These are phyloP conservation scores for Scenedesmus sp. DNA, from an alignment of 163 green algal genomes.

Conservation along the genomic window DNA sequence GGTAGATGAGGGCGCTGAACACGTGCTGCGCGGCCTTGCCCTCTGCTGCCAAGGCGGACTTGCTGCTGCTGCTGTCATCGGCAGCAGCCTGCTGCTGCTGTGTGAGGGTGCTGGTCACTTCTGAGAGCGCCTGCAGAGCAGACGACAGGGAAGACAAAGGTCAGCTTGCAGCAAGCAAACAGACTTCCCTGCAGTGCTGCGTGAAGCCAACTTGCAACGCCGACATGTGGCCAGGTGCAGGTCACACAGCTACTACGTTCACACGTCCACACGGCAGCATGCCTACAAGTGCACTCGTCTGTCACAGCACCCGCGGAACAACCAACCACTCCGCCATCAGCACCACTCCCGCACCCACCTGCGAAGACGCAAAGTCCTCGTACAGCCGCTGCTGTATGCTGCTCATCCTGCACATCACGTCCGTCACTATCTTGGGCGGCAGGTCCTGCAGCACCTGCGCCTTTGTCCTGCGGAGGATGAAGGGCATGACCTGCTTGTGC, in stretches of 20 bases:
- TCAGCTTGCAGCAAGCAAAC: too few relatives aligned
- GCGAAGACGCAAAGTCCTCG: conserved; percentile 75
- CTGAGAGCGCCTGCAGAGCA: conserved; percentile 39
- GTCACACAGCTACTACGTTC: background rate
- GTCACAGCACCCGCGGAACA: background rate
- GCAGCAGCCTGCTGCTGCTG: conserved; percentile 8
- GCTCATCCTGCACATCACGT: conserved; percentile 78
- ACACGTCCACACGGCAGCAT: background rate
- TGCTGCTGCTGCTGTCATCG: conserved; percentile 27
- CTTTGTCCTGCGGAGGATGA: conserved; percentile 97
- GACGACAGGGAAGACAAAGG: background rate
- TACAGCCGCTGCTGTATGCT: conserved; percentile 86
- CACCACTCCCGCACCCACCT: background rate
- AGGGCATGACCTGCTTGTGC: conserved; percentile 95
- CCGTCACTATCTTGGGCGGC: conserved; percentile 95
- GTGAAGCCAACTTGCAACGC: background rate
- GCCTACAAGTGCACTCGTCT: background rate
- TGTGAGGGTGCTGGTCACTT: conserved; percentile 52
- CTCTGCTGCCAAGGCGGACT: conserved; percentile 11
- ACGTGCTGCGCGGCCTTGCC: conserved; percentile 54
- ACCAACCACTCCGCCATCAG: background rate
- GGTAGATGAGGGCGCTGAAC: conserved; percentile 82
- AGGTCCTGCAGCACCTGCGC: conserved; percentile 96
- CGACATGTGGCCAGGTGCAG: background rate
- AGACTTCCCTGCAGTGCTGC: too few relatives aligned